These are phyloP conservation scores for Cladophialophora yegresii DNA, from an alignment of 2,329 filamentous ascomycete genomes.

Conservation along the genomic window DNA sequence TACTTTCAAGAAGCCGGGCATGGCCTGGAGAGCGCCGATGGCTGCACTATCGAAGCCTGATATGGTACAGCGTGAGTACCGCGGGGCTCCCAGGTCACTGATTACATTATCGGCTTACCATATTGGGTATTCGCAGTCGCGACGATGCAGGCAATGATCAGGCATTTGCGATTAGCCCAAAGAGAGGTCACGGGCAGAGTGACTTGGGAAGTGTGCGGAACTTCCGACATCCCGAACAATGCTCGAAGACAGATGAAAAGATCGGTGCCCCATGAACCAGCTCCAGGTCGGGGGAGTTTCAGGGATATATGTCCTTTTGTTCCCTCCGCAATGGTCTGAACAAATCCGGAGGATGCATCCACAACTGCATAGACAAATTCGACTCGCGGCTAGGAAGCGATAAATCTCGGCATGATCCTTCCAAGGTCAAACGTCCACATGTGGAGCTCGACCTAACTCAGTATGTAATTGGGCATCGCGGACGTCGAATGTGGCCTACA, in stretches of 20 bases:
- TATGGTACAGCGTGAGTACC: neutral
- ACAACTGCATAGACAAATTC: neutral
- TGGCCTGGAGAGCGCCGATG: constrained; percentile 11
- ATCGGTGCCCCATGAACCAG: neutral
- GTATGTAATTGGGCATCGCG: neutral
- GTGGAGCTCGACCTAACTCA: constrained; percentile 1
- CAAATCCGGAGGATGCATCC: constrained; percentile 8
- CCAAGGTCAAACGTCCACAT: neutral
- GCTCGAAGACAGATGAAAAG: constrained; percentile 1
- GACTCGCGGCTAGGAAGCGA: neutral
- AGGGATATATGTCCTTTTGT: constrained; percentile 5
- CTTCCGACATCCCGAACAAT: constrained; percentile 9
- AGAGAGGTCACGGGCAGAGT: constrained; percentile 10
- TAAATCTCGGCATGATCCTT: neutral
- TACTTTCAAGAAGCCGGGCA: constrained; percentile 14
- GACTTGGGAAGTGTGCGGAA: constrained; percentile 15
- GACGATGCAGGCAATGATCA: constrained; percentile 13
- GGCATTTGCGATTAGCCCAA: constrained; percentile 14
- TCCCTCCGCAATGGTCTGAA: neutral
- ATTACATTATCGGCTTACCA: neutral
- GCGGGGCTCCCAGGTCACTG: neutral
- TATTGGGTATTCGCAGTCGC: constrained; percentile 8
- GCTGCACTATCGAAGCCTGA: constrained; percentile 17
- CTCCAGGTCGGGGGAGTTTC: neutral
- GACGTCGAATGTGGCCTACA: neutral